These are phyloP conservation scores for Candida pini DNA, from an alignment of 805 yeast species.

Conservation along the genomic window DNA sequence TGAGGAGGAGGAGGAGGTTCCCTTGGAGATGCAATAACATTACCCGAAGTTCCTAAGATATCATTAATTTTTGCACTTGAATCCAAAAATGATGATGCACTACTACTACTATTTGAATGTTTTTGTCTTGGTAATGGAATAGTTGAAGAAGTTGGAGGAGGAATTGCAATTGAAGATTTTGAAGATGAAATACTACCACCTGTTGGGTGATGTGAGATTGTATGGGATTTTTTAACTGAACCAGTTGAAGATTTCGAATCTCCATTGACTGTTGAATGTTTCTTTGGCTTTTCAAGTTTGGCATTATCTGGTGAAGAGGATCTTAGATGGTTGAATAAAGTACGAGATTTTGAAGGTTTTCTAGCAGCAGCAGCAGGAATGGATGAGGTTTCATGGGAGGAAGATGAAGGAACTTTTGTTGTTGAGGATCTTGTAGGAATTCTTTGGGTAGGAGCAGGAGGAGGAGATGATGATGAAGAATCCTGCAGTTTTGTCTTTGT, in stretches of 20 bases:
- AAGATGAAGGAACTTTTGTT: not conserved
- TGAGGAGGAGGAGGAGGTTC: slow-evolving; percentile 6
- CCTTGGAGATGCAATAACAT: slow-evolving; percentile 19
- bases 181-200: not conserved
- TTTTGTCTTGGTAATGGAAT: slow-evolving; percentile 4
- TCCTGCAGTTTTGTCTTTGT: not conserved
- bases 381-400: not conserved
- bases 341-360: slow-evolving; percentile 2
- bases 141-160: not conserved
- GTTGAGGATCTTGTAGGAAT: not conserved
- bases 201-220: not conserved
- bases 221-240: too few species aligned
- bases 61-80: slow-evolving; percentile 15
- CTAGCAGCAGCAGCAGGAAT: not conserved
- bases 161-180: not conserved
- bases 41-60: slow-evolving; percentile 19
- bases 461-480: not conserved
- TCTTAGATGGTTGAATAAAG: slow-evolving; percentile 8
- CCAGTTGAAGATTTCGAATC: too few species aligned
- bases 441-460: not conserved
- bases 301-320: not conserved
- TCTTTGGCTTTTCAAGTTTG: too few species aligned
- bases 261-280: too few species aligned
- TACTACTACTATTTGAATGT: slow-evolving; percentile 7
- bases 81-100: slow-evolving; percentile 7